Evolutionary conservation across 805 yeast genomes (phyloP), one percentile per base, ranked within the genome.

Genomic region (Suhomyces sp.): DNA sequence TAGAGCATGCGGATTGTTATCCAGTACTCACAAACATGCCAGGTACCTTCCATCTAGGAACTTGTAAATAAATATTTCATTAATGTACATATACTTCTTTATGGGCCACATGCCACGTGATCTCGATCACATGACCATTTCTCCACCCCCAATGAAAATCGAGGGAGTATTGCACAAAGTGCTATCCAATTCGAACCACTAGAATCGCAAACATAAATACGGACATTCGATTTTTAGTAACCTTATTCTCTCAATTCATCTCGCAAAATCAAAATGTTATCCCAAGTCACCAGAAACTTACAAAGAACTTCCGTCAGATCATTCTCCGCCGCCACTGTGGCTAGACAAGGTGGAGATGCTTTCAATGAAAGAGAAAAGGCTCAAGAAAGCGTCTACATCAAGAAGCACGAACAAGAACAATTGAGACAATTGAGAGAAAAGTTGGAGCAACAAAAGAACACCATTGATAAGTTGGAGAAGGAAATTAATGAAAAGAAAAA

Each of bases 331-430:
- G 25, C 62, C 35, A 56, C 61, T 51, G 44, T 43, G 23, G 57
- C 56, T 24, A 28, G 20, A n/a, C n/a, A 29, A 10, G 38, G 50
- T 13, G 33, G 33, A 19, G 67, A 65, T 45, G 48, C 63, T 7
- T 56, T 63, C 51, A 50, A 75, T 75, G 87, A 88, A 62, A 88
- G 95, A 63, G 98, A 93, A 74, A 83, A 77, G 68, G 96, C 96
- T 45, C 81, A 81, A 58, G 98, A 91, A 72, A 88, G 83, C 60
- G 73, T 70, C 53, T 90, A 80, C 71, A 72, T 88, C 65, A 86
- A 79, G 67, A 81, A 87, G 69, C 95, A 84, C 59, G 96, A 91
- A 72, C 83, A 82, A 59, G 95, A 88, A 64, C 88, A 83, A 72
- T 72, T 88, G 60, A 80, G 77, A 56, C 74, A 76, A 32, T 77